These are phyloP conservation scores for Torulaspora delbrueckii DNA, from an alignment of 805 yeast genomes.

Conservation along the genomic window DNA sequence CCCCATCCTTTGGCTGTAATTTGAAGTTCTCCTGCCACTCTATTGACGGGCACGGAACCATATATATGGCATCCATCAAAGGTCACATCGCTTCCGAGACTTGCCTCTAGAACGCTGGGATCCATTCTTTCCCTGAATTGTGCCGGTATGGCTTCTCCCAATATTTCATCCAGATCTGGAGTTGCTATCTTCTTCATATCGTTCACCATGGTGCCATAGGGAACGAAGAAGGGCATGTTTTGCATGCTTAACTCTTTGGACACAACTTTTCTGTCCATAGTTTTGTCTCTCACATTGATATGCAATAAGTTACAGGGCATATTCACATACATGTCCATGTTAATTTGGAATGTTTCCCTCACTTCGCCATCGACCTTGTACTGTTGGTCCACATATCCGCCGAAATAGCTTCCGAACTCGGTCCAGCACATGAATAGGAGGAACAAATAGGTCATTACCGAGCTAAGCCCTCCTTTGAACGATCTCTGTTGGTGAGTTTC, in stretches of 20 bases:
- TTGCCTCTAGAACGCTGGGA: constrained; percentile 32
- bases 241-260: constrained; percentile 69
- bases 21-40: constrained; percentile 80
- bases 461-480: constrained; percentile 69
- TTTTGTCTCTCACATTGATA: constrained; percentile 70
- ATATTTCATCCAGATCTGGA: constrained; percentile 62
- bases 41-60: constrained; percentile 78
- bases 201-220: constrained; percentile 44
- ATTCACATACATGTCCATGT: constrained; percentile 73
- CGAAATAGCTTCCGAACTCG: constrained; percentile 77
- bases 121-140: constrained; percentile 48
- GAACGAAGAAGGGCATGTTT: constrained; percentile 55
- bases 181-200: constrained; percentile 45
- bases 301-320: constrained; percentile 78
- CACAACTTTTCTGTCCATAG: constrained; percentile 75
- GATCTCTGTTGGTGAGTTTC: constrained; percentile 70
- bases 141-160: constrained; percentile 62
- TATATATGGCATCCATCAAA: constrained; percentile 74
- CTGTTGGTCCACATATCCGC: constrained; percentile 74
- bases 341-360: constrained; percentile 56
- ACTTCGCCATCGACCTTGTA: constrained; percentile 67
- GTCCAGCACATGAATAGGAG: constrained; percentile 72
- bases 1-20: constrained; percentile 75
- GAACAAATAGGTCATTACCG: constrained; percentile 56
- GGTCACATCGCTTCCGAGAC: constrained; percentile 43